These are phyloP conservation scores for Malassezia obtusa DNA, from an alignment of 1,284 basidiomycete genomes.

Conservation along the genomic window DNA sequence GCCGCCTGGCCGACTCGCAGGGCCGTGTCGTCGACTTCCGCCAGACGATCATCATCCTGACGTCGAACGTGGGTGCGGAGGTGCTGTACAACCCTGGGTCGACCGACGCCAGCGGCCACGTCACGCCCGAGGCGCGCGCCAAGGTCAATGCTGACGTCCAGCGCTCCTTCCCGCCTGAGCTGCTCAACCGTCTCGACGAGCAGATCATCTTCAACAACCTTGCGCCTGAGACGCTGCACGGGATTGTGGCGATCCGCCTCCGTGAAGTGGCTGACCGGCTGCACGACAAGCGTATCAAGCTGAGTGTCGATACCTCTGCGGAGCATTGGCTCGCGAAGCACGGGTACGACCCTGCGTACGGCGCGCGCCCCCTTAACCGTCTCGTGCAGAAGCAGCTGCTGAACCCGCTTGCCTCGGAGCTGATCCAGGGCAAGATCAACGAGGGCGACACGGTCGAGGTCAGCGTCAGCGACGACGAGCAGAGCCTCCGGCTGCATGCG, in stretches of 20 bases:
- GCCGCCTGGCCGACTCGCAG: slow-evolving; percentile 64
- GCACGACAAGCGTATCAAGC: slow-evolving; percentile 54
- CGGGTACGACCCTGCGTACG: slow-evolving; percentile 75
- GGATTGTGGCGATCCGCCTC: slow-evolving; percentile 62
- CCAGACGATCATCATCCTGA: slow-evolving; percentile 86
- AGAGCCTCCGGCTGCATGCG: background rate
- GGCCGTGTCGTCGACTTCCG: slow-evolving; percentile 58
- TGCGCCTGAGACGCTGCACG: slow-evolving; percentile 68
- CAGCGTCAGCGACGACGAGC: background rate
- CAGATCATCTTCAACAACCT: slow-evolving; percentile 55
- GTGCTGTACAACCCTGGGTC: slow-evolving; percentile 65
- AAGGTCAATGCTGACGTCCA: slow-evolving; percentile 67
- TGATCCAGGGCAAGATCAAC: slow-evolving; percentile 23
- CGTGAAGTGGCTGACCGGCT: slow-evolving; percentile 19
- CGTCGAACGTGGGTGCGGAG: slow-evolving; percentile 73
- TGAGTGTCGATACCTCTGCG: slow-evolving; percentile 62
- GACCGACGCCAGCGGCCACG: slow-evolving; percentile 57
- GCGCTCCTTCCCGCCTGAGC: slow-evolving; percentile 60
- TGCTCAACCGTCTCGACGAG: slow-evolving; percentile 78
- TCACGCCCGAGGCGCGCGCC: slow-evolving; percentile 58
- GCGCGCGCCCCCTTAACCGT: slow-evolving; percentile 60
- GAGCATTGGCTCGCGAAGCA: slow-evolving; percentile 64
- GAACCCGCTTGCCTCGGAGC: slow-evolving; percentile 28
- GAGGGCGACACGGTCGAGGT: slow-evolving; percentile 22
- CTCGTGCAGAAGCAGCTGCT: slow-evolving; percentile 38